Evolutionary conservation across 2,329 filamentous ascomycete genomes (phyloP), one percentile per base, ranked within the genome.

Genomic region (Bretziella fagacearum): DNA sequence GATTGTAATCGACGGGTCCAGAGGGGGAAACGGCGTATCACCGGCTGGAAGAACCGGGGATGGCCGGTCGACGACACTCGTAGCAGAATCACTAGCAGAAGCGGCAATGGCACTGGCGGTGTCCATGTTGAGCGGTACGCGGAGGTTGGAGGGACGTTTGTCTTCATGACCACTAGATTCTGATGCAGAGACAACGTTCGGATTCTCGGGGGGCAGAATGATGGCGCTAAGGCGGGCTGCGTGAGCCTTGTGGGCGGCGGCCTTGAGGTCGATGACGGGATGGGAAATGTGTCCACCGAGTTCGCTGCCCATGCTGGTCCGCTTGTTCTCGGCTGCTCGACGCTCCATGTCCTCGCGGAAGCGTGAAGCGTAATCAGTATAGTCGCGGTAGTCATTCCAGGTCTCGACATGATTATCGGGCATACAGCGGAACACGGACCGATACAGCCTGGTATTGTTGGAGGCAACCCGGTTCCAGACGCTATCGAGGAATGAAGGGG

Each of bases 371-470:
- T 95, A 96, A 3, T 77, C 71, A 46, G 74, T 70, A 57, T 82
- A 93, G 54, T 93, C 81, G 53, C 84, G 81, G 62, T 98, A 98
- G 53, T 93, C 83, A 54, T 82, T 79, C 91, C 91, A 98, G 36
- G 82, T 89, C 53, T 77, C 80, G 22, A 94, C 91, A 58, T 95
- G 85, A 44, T 79, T 95, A 60, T 98, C 91, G 1, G 91, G 91
- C 83, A 93, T 93, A 62, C 87, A 95, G 40, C 87, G 79, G 67
- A 98, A 98, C 6, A 98, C 89, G 52, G 82, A 77, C 26, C 91
- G 81, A 65, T 84, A 98, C 41, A 98, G 73, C 59, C 86, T 89
- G 2, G 91, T 98, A 60, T 98, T 98, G 66, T 96, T 96, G 53
- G 82, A 78, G 1, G 91, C 91, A 46, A 86, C 78, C 15, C 77